Evolutionary conservation across 2,329 filamentous ascomycete genomes (phyloP), one percentile per base, ranked within the genome.

Genomic region (Aspergillus novoparasiticus): DNA sequence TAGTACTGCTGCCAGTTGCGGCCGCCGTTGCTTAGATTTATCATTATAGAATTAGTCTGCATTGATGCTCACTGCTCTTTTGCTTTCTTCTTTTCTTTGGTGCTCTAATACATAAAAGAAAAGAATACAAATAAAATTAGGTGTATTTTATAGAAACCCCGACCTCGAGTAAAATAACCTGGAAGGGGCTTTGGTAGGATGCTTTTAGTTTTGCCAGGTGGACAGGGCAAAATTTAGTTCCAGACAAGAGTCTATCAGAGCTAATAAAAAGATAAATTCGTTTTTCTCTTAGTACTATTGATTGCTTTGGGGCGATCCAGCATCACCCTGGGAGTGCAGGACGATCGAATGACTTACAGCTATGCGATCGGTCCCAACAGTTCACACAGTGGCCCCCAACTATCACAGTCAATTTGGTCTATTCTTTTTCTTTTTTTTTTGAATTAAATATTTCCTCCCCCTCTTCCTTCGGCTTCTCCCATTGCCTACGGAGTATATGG

Each of bases 271-370:
- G 32, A 23, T 26, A 11, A 36, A 39, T 46, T 41, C 39, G 6
- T 19, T 45, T 50, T 39, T 60, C 54, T 53, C 16, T 32, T 23
- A 46, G 39, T n/a, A 43, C 41, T 54, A 54, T 61, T 56, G 59
- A 67, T 66, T 60, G 63, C 30, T 63, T 62, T 39, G 53, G 39
- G 56, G 46, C 58, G 57, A 67, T 60, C 68, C 61, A 71, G 67
- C 66, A 68, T 69, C 65, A 69, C 68, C 65, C 64, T 64, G 64
- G 66, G 56, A 62, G 61, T 54, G 59, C 63, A 65, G 59, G 66
- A 65, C 68, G 68, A 69, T 70, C 67, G 57, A 67, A 69, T 69
- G 66, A 69, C 68, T 69, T 69, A 68, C 68, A 69, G 68, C 66
- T 64, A 62, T 41, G 61, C 66, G 66, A 69, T 69, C 67, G 62